phyloP scores from a whole-genome alignment of 495 filamentous ascomycete species.

The Daldinia childiae region DNA sequence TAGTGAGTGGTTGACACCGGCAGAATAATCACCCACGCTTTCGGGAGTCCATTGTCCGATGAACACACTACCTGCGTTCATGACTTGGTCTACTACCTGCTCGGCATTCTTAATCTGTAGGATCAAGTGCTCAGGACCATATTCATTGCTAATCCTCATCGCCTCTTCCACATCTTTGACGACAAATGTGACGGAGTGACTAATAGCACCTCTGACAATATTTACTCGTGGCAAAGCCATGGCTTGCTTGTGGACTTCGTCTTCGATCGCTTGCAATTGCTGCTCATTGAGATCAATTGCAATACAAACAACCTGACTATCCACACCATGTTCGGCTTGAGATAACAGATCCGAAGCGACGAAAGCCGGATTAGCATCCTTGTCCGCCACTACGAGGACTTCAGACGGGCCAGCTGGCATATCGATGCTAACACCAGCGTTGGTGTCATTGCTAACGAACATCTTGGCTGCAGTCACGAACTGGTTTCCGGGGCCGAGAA shows the following conservation, averaged over 20 bases:
- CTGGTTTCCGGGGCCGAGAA: conserved; percentile 96
- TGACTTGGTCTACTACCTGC: conserved; percentile 75
- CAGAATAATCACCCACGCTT: conserved; percentile 96
- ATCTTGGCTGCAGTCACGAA: conserved; percentile 99
- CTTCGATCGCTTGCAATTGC: conserved; percentile 81
- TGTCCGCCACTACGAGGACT: conserved; percentile 95
- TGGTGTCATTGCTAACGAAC: conserved; percentile 95
- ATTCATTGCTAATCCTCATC: conserved; percentile 86
- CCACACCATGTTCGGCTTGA: conserved; percentile 95
- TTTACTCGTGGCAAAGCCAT: conserved; percentile 86
- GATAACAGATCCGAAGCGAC: conserved; percentile 94
- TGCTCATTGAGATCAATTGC: conserved; percentile 79
- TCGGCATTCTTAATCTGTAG: conserved; percentile 82
- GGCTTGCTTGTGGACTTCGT: conserved; percentile 91
- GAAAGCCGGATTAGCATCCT: conserved; percentile 88
- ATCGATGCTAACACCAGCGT: conserved; percentile 92
- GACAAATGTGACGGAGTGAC: conserved; percentile 88
- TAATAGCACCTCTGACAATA: conserved; percentile 91
- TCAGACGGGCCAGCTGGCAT: conserved; percentile 98
- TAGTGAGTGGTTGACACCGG: conserved; percentile 95
- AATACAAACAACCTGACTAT: conserved; percentile 94
- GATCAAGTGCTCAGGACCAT: conserved; percentile 98
- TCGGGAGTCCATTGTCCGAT: conserved; percentile 96
- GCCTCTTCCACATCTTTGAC: conserved; percentile 83
- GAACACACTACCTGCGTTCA: conserved; percentile 96